These are phyloP conservation scores for Ophiognomonia clavigignenti-juglandacearum DNA, from an alignment of 2,329 filamentous ascomycete species.

Conservation along the genomic window DNA sequence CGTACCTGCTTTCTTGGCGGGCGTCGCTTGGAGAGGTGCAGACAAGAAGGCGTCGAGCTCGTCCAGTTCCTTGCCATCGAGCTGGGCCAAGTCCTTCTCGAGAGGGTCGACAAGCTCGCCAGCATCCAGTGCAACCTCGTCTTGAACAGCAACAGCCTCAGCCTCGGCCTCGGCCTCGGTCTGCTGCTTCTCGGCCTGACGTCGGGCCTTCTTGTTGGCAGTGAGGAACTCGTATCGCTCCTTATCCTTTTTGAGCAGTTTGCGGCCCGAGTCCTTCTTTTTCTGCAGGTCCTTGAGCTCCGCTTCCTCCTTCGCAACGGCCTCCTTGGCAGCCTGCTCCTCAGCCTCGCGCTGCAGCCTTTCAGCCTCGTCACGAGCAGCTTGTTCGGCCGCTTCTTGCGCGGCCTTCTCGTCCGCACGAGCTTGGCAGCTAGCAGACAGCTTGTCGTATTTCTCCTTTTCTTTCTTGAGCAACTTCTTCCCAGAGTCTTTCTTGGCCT, in stretches of 20 bases:
- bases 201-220: conserved; percentile 14
- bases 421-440: conserved; percentile 13
- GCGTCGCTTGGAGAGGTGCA: conserved; percentile 2
- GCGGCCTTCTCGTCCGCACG: conserved; percentile 17
- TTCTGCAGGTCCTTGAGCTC: conserved; percentile 22
- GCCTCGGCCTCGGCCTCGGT: conserved; percentile 36
- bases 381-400: conserved; percentile 14
- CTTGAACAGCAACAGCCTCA: conserved; percentile 39
- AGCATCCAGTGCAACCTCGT: conserved; percentile 31
- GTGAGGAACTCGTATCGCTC: conserved; percentile 11
- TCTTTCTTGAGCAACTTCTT: conserved; percentile 12
- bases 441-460: conserved; percentile 9
- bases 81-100: conserved; percentile 20
- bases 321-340: conserved; percentile 12
- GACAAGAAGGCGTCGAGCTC: conserved; percentile 25
- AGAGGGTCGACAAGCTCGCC: conserved; percentile 14
- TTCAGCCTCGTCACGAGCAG: conserved; percentile 15
- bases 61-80: conserved; percentile 19
- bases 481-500: conserved; percentile 14
- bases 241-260: conserved; percentile 15
- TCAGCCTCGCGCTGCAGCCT: conserved; percentile 15
- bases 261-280: conserved; percentile 16
- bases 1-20: conserved; percentile 18
- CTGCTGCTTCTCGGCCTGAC: conserved; percentile 11
- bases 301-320: conserved; percentile 15